Conservation (phyloP, 1,139 yeast genomes). For the Arxiozyma bovina region DNA sequence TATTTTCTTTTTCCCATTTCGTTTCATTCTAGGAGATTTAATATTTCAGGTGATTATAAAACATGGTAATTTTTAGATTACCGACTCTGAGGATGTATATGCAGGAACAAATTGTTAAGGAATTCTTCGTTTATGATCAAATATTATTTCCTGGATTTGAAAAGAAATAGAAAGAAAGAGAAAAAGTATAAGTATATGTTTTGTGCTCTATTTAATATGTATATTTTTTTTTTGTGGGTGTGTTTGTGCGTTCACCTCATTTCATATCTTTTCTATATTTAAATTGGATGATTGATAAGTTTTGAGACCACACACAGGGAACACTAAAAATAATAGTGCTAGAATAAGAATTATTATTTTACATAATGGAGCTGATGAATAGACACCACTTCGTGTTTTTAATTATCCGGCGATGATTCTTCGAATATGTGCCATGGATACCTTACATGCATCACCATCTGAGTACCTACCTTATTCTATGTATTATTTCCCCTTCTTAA, state of each 20-base stretch:
- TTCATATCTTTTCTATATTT: slow-evolving; percentile 1
- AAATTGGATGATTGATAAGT: not conserved
- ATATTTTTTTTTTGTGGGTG: not conserved
- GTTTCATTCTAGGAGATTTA: not conserved
- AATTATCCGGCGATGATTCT: slow-evolving; percentile 33
- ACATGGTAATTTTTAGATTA: slow-evolving; percentile 14
- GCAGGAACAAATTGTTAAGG: slow-evolving; percentile 34
- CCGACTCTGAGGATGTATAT: slow-evolving; percentile 32
- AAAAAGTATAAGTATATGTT: not conserved
- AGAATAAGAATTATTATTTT: not conserved
- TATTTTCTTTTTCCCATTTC: not conserved
- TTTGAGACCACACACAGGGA: not conserved
- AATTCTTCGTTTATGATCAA: slow-evolving; percentile 34
- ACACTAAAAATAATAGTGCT: not conserved
- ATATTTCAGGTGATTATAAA: slow-evolving; percentile 21
- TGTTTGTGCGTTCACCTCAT: not conserved
- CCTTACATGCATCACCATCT: slow-evolving; percentile 34
- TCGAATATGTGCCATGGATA: slow-evolving; percentile 32
- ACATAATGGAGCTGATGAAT: slow-evolving; percentile 23
- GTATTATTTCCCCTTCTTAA: not conserved
- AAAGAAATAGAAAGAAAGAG: not conserved
- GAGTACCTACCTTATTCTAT: slow-evolving; percentile 12
- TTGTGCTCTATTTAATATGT: too few relatives aligned
- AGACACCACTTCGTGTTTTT: slow-evolving; percentile 29
- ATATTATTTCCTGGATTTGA: slow-evolving; percentile 5